Evolutionary conservation across 768 basidiomycete genomes (phyloP).

Genomic region (Pleurotus eryngii): DNA sequence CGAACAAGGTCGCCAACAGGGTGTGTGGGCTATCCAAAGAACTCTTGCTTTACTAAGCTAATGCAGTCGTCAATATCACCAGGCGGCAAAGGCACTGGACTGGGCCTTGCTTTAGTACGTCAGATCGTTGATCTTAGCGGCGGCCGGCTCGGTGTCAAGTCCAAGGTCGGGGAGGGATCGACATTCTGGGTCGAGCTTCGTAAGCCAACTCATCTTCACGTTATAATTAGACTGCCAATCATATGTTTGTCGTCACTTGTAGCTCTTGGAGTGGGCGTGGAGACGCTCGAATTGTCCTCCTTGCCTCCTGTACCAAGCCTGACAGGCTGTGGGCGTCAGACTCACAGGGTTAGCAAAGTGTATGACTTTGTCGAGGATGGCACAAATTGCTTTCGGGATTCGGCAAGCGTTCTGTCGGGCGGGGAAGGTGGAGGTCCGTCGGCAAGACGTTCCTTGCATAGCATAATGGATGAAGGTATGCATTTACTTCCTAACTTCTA

Average conservation of each 20-base stretch:
- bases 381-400: slow-evolving; percentile 8
- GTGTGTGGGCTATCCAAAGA: no score
- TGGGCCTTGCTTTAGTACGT: slow-evolving; percentile 55
- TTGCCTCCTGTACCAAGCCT: background rate
- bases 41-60: no score
- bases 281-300: slow-evolving; percentile 5
- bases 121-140: slow-evolving; percentile 56
- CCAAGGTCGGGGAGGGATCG: slow-evolving; percentile 53
- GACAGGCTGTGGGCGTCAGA: background rate
- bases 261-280: slow-evolving; percentile 15
- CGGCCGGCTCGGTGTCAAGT: slow-evolving; percentile 48
- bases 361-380: slow-evolving; percentile 16
- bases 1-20: slow-evolving; percentile 44
- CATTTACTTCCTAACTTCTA: no score
- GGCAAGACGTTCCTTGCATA: slow-evolving; percentile 33
- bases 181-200: slow-evolving; percentile 72
- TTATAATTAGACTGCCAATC: background rate
- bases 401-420: slow-evolving; percentile 10
- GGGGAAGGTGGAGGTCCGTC: slow-evolving; percentile 24
- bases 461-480: slow-evolving; percentile 52
- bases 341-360: slow-evolving; percentile 10
- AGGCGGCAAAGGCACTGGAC: slow-evolving; percentile 47
- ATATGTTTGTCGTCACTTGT: background rate
- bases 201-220: slow-evolving; percentile 16
- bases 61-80: background rate